Base-by-base conservation (phyloP, 1,139 yeast genomes). In the Meyerozyma guilliermondii region DNA sequence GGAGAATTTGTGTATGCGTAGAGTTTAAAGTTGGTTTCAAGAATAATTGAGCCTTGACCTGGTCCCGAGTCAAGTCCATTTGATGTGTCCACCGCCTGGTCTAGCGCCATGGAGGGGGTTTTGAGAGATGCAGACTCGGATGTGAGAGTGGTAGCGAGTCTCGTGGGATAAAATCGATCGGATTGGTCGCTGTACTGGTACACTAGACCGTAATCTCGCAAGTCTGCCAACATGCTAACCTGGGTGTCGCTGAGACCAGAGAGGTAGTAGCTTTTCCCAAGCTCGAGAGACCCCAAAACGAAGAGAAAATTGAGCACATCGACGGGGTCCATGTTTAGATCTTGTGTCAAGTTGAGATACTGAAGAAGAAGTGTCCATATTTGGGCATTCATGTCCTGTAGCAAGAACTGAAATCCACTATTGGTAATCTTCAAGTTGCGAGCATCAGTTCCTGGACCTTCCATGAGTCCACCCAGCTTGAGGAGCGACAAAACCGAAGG, bases 1-100 rank as follows among this genome's bases (percentile, higher is more conserved):
- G 98, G 98, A 1, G 97, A 89, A 48, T 88, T 86, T 2, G 98
- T 91, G 59, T 92, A 92, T 35, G 98, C 95, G 56, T 92, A 92
- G 4, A 94, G 58, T 55, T 94, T 86, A 70, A 88, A 92, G 62
- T 92, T 92, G 0, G 99, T 92, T 61, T 92, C 99, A 36, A 94
- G 74, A 47, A 92, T 87, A 45, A 92, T 74, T 22, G 94, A 80
- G 1, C 96, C 95, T 33, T 67, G 63, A 34, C 55, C 53, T 10
- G 64, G 51, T 1, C 55, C 48, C 18, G 60, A 41, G 39, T 61
- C 54, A 16, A 47, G 41, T 39, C 53, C 40, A 42, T 20, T 20
- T 20, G 72, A 61, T 4, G 68, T 64, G 26, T 69, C 70, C 38
- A 81, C 65, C 3, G 82, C 83, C 50, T 80, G 81, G 44, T 80